Evolutionary conservation across 768 basidiomycete genomes (phyloP).

Genomic region (Boletus sp.): DNA sequence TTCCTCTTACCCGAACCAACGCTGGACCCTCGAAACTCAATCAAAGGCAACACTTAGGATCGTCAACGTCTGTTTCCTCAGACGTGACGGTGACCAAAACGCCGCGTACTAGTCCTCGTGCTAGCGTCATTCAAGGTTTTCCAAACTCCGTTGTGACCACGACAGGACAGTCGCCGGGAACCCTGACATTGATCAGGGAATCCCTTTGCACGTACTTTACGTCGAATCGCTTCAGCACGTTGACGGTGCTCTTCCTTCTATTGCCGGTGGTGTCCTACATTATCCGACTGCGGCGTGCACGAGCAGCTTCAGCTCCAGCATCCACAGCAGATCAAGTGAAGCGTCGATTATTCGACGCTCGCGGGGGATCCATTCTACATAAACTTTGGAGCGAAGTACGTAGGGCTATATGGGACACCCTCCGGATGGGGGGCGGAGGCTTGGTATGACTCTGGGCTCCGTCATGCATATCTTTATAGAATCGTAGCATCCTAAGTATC

Average conservation of each 20-base stretch:
- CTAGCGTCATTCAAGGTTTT: constrained; percentile 12
- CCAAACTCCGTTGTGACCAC: constrained; percentile 12
- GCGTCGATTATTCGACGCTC: constrained; percentile 47
- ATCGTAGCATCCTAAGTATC: too few relatives aligned
- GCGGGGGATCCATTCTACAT: constrained; percentile 35
- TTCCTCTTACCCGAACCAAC: constrained; percentile 39
- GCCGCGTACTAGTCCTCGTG: constrained; percentile 12
- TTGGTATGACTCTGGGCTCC: constrained; percentile 46
- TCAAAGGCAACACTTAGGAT: constrained; percentile 15
- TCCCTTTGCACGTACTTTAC: constrained; percentile 49
- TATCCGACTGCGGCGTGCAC: constrained; percentile 50
- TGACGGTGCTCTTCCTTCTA: constrained; percentile 41
- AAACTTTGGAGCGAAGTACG: constrained; percentile 52
- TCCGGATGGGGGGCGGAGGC: constrained; percentile 76
- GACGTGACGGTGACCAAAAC: constrained; percentile 25
- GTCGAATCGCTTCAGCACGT: constrained; percentile 45
- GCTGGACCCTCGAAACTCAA: constrained; percentile 10
- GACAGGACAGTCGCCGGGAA: constrained; percentile 19
- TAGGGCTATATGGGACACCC: constrained; percentile 59
- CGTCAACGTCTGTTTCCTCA: constrained; percentile 25
- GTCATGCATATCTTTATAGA: constrained; percentile 4
- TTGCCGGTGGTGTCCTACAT: constrained; percentile 45
- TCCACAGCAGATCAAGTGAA: constrained; percentile 59
- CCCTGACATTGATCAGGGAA: constrained; percentile 46
- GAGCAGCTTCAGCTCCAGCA: constrained; percentile 17